Base-by-base conservation (phyloP, 345 rosid genomes). In the Kandelia obovata region DNA sequence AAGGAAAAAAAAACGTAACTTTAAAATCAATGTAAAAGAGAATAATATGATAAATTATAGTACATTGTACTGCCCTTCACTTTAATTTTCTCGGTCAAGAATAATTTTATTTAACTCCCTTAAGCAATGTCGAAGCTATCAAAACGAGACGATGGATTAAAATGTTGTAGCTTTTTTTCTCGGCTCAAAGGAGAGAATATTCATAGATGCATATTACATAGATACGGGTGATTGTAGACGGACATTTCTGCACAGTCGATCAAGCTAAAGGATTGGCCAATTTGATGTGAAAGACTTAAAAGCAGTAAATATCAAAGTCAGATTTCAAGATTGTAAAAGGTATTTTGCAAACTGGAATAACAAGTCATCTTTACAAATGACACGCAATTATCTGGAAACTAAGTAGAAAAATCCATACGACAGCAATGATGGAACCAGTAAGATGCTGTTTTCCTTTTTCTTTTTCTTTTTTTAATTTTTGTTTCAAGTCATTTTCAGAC, bases 401-500 rank as follows among this genome's bases (percentile, higher is more conserved):
- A 66, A 32, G 43, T 57, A 67, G 56, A 32, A 73, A 76, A 74
- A 49, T 61, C 62, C 75, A 73, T 62, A 73, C 75, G 71, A 72
- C 59, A 56, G 26, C 76, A 69, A 65, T 74, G 73, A 77, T 27
- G 58, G 58, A 62, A 56, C 70, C 67, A 84, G 81, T 79, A 68
- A 59, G 62, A 58, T 66, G 7, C 69, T 53, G 7, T 32, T 32
- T 28, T 28, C 30, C 3, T 28, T 3, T 28, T 28, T 3, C 30
- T 2, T 62, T 77, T 32, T 32, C 1, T 32, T 34, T 13, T 25
- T 16, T 21, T 5, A 28, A 28, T 31, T 2, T 13, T 3, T 2
- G 3, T 55, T 59, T 80, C 80, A 88, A 74, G 86, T 78, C 78
- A 87, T 86, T 72, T 88, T 87, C 57, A 91, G 82, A 70, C 91